Base-by-base conservation (phyloP, 129 eudicot species). In the Arctium minus region DNA sequence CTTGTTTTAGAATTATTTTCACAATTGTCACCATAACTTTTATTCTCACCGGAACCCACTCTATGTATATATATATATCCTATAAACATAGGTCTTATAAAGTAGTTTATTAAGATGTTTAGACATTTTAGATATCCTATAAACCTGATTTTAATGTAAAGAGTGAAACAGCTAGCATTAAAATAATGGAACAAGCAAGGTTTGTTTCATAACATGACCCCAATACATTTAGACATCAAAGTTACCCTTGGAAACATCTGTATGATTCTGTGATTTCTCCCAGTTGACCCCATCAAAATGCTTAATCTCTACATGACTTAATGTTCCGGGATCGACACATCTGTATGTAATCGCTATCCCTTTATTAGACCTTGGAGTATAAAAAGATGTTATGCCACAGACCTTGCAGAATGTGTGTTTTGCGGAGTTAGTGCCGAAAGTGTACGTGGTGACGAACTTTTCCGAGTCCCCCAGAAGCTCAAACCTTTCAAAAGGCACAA, bases 351-450 rank as follows among this genome's bases (percentile, higher is more conserved):
- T 75, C 1, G 90, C 88, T 12, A 90, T 74, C 6, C 98, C 97
- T 42, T 88, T 94, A 69, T 92, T 94, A 17, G 95, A 89, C 69
- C 95, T 76, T 11, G 98, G 93, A 27, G 83, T 83, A 87, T 90
- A 94, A 84, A 92, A 94, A 2, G 97, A 94, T 12, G 97, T 92
- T 70, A 94, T 90, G 68, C 98, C 98, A 80, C 98, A 94, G 12
- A 90, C 86, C 81, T 84, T 92, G 80, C 97, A 94, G 80, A 94
- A 94, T 1, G 83, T 92, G 88, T 90, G 98, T 73, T 94, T 91
- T 4, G 98, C 97, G 17, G 91, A 90, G 86, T 85, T 89, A 22
- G 93, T 92, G 37, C 92, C 91, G 46, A 92, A 94, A 5, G 96
- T 94, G 80, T 94, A 94, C 7, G 98, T 90, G 0, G 91, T 90